Conservation (phyloP, 441 rosid species). For the Breynia disticha region DNA sequence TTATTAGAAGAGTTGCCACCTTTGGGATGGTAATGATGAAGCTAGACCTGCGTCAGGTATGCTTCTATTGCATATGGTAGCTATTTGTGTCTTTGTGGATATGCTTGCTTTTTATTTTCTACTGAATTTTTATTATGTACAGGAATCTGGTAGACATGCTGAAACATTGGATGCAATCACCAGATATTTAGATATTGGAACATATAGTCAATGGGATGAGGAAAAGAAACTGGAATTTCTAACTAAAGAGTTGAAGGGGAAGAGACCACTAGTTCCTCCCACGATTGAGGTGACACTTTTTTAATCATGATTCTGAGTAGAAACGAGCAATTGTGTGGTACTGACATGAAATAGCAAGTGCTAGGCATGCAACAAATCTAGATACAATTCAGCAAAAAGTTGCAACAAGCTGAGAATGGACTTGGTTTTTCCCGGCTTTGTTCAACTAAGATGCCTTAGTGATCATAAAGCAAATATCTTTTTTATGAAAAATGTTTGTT, state of each 20-base stretch:
- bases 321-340: too few species aligned
- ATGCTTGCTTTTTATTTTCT: slow-evolving; percentile 5
- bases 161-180: slow-evolving; percentile 89
- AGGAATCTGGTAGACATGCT: slow-evolving; percentile 90
- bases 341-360: too few species aligned
- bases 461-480: too few species aligned
- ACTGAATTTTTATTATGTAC: slow-evolving; percentile 17
- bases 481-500: too few species aligned
- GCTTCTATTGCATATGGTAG: slow-evolving; percentile 11
- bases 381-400: too few species aligned
- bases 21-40: slow-evolving; percentile 93
- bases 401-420: too few species aligned
- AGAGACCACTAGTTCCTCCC: slow-evolving; percentile 85
- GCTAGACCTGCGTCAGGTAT: slow-evolving; percentile 93
- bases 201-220: slow-evolving; percentile 92
- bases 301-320: background rate
- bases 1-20: slow-evolving; percentile 83
- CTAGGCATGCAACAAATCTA: too few species aligned
- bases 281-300: slow-evolving; percentile 53
- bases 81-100: background rate
- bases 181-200: slow-evolving; percentile 81
- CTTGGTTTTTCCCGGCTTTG: too few species aligned
- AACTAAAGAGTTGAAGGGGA: slow-evolving; percentile 75
- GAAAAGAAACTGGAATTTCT: slow-evolving; percentile 81
- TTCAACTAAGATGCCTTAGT: too few species aligned